Evolutionary conservation across 2,329 filamentous ascomycete genomes (phyloP), one percentile per base, ranked within the genome.

Genomic region (Cladosporium colombiae): DNA sequence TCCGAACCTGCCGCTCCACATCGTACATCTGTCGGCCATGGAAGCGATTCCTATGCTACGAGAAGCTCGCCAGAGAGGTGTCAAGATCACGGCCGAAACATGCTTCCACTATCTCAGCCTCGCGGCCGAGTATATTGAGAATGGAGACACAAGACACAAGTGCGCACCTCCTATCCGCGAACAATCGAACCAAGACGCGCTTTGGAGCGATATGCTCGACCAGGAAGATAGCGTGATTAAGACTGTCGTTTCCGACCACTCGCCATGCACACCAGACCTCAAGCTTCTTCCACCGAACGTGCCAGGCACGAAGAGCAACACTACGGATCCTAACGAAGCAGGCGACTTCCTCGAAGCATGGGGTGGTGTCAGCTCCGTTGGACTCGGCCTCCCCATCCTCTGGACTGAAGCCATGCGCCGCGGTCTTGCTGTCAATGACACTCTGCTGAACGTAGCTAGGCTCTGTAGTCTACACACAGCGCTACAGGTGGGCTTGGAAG

Each of bases 281-380:
- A 99, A 99, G 79, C 86, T 96, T 21, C 86, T 97, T 0, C 93
- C 94, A 0, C 78, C 84, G 0, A 85, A 89, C 70, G 83, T 95
- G n/a, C 86, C 83, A 18, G 82, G 83, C 44, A 78, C 76, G 71
- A 74, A 72, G 67, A 75, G 74, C 66, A 14, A 33, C 62, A 72
- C 69, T 67, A 76, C 73, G 64, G 72, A 70, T 23, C 73, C 80
- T 10, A 74, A 78, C 1, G 75, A 79, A 44, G 78, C 79, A 27
- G 95, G 95, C 44, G 92, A 98, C 80, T 98, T 99, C 84, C 95
- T 98, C 80, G 88, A 90, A 4, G 93, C 93, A 0, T 99, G 95
- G 95, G 95, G 95, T 63, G 95, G 95, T 16, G 97, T 99, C 74
- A 94, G 91, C 4, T 95, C 91, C 5, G 94, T 99, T 21, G 95